Evolutionary conservation across 371 early-diverging fungal genomes (phyloP).

Genomic region (Mortierella sp.): DNA sequence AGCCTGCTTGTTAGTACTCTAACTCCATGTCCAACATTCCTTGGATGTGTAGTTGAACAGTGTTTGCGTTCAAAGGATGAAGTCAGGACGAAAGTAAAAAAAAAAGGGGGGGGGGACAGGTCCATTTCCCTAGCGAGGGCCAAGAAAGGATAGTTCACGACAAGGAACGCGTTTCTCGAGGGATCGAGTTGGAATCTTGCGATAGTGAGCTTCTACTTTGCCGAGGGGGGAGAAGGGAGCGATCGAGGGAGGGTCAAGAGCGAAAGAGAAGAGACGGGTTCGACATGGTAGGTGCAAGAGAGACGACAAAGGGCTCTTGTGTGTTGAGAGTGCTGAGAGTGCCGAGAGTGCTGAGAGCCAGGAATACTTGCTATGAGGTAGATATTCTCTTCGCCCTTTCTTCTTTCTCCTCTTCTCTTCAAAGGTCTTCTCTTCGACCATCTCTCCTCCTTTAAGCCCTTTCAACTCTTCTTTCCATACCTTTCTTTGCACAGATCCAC

Average conservation of each 20-base stretch:
- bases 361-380: too few species aligned
- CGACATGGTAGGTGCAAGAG: too few species aligned
- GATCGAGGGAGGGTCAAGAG: neutral
- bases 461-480: neutral
- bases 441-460: neutral
- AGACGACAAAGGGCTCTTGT: too few species aligned
- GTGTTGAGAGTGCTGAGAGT: too few species aligned
- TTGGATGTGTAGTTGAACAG: neutral
- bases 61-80: too few species aligned
- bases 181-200: neutral
- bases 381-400: neutral
- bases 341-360: too few species aligned
- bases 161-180: slow-evolving; percentile 21
- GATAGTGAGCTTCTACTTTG: neutral
- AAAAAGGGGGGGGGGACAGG: neutral
- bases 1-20: neutral
- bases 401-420: neutral
- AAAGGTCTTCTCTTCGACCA: neutral
- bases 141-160: slow-evolving; percentile 20
- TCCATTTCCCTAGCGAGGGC: neutral
- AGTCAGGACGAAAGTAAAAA: neutral
- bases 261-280: neutral
- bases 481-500: neutral
- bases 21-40: neutral
- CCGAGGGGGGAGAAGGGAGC: neutral